Evolutionary conservation across 352 stramenopile genomes (phyloP), one percentile per base, ranked within the genome.

Genomic region (Pythium pyrilobum): DNA sequence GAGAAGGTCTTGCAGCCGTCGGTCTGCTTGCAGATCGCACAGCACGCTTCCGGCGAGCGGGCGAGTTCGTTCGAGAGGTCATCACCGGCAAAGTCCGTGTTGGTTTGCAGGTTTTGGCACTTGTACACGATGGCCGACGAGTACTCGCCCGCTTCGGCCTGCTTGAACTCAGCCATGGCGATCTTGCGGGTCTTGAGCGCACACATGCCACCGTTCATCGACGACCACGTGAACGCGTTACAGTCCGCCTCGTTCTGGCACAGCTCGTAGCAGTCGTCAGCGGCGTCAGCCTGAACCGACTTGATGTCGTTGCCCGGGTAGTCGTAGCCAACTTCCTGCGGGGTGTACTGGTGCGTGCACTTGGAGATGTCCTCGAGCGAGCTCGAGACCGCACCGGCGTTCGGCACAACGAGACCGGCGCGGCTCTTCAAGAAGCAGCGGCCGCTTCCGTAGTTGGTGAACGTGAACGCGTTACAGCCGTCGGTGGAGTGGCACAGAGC

Each of bases 401-500:
- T 53, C 15, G 58, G 52, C 23, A 71, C 49, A 8, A 67, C 46
- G 13, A 67, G 41, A 25, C 63, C 63, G 21, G 57, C 57, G 29
- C 63, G 57, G 36, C 41, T 66, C 55, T 72, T 72, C 25, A 71
- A 45, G 54, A 62, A 72, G 52, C 65, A 72, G n/a, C 27, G 52
- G 21, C 65, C 60, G 31, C 60, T 52, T 9, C 69, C 66, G 43
- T 50, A 67, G 1, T 32, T 54, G 4, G 52, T 66, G 38, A 53
- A 69, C 21, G 57, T 69, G 52, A 62, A 68, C 18, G 57, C 65
- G 25, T 56, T 58, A 18, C 65, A 72, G 9, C 53, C 56, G 1
- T 25, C n/a, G 11, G 43, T 56, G 15, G 34, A 49, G 13, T 67
- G 38, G 59, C 67, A 76, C 24, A 66, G 40, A 5, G 34, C 56